phyloP scores from a whole-genome alignment of 768 basidiomycete species.

The Dacryopinax spathularia region DNA sequence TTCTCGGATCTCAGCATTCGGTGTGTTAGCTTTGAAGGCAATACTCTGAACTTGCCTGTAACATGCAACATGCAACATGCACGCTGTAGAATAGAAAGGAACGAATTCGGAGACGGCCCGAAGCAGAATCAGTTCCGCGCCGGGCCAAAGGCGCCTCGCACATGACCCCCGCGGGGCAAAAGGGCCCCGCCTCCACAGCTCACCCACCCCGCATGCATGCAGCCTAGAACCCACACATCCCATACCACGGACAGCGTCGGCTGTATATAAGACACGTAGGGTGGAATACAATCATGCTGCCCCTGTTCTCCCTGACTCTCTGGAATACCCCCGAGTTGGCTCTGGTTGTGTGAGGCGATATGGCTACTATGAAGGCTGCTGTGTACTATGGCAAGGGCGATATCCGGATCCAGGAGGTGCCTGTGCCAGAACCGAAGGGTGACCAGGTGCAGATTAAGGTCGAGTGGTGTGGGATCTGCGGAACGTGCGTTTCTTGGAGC shows the following conservation, averaged over 20 bases:
- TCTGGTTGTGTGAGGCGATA: not conserved
- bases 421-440: constrained; percentile 22
- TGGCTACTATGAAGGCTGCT: constrained; percentile 30
- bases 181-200: not conserved
- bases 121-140: not conserved
- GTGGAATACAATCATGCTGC: not conserved
- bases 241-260: not conserved
- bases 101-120: not conserved
- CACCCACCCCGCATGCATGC: no score
- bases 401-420: constrained; percentile 32
- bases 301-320: not conserved
- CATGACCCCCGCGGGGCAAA: not conserved
- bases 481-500: not conserved
- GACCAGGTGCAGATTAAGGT: constrained; percentile 32
- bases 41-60: no score
- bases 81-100: not conserved
- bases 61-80: no score
- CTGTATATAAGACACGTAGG: not conserved
- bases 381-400: constrained; percentile 31
- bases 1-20: not conserved
- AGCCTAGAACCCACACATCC: not conserved
- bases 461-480: constrained; percentile 23
- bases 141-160: not conserved
- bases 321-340: not conserved
- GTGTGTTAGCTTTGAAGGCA: no score